Base-by-base conservation (phyloP, 352 stramenopile species). In the Globisporangium yorkense region DNA sequence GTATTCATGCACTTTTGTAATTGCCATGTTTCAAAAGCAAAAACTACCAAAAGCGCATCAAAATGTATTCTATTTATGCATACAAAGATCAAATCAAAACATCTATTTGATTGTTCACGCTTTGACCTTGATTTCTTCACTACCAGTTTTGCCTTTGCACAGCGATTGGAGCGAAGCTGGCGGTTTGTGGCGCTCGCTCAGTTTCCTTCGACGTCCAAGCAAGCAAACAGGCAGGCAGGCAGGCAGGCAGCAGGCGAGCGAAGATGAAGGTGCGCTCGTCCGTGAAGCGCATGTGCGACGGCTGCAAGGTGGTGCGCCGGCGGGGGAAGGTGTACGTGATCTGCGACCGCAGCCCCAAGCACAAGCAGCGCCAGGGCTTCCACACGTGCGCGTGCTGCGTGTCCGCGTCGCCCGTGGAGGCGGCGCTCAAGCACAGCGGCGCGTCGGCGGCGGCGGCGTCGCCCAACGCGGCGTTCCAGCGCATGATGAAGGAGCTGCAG, bases 351-450 rank as follows among this genome's bases (percentile, higher is more conserved):
- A 94, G 84, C 65, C 86, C 85, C 54, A 94, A 94, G 79, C 89
- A 97, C 80, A 97, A 97, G 82, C 89, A 97, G 74, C 85, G 89
- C 57, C 88, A 97, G 70, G 89, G 89, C n/a, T 89, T 94, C 72
- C 82, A 94, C 72, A 96, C 89, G 24, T 77, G 73, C 58, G 71
- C 80, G 40, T 66, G 71, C 47, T 64, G 64, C 37, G 58, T 68
- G 48, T 61, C 57, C 3, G 56, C 66, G 40, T 62, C 74, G 51
- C 58, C 58, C 27, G 51, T 64, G 10, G 50, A 64, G 52, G 47
- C 46, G 51, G 55, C 61, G 37, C 57, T 68, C 56, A 57, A 59
- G 61, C 39, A 53, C 21, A 24, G 50, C 41, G 56, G 65, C 51
- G 56, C 16, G 44, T 44, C 67, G 18, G 31, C n/a, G 27, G 54